Conservation (phyloP, 2,329 filamentous ascomycete species). For the Paecilomyces sp. region DNA sequence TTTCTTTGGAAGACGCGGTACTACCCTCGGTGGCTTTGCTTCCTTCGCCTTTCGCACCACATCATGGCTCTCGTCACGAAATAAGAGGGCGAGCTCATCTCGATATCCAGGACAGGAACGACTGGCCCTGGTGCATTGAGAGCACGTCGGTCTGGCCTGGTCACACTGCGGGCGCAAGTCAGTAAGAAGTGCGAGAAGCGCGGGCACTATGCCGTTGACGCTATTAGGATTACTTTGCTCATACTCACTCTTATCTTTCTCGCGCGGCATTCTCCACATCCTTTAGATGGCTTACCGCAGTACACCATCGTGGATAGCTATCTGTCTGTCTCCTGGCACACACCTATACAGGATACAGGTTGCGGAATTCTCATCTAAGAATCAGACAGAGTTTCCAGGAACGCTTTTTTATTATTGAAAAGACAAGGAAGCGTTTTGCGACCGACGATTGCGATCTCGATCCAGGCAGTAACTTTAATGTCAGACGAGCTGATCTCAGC, state of each 20-base stretch:
- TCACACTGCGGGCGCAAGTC: slow-evolving; percentile 46
- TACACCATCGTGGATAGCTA: slow-evolving; percentile 17
- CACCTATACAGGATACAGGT: no score
- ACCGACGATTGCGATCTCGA: no score
- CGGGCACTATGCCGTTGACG: background rate
- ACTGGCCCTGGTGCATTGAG: slow-evolving; percentile 54
- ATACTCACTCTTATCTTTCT: slow-evolving; percentile 21
- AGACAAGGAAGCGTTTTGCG: no score
- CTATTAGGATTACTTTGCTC: background rate
- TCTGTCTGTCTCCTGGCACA: no score
- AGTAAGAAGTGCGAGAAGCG: slow-evolving; percentile 1
- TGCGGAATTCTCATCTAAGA: no score
- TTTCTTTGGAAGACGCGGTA: background rate
- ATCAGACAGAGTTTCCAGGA: no score
- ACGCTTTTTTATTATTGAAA: no score
- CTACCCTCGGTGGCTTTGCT: slow-evolving; percentile 9
- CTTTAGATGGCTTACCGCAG: slow-evolving; percentile 25
- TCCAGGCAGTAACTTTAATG: no score
- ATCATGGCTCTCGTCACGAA: slow-evolving; percentile 59
- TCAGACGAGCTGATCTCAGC: no score
- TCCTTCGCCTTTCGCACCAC: slow-evolving; percentile 50
- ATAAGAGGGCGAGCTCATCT: slow-evolving; percentile 58
- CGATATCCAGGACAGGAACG: slow-evolving; percentile 58
- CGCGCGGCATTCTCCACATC: slow-evolving; percentile 26
- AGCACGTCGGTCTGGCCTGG: slow-evolving; percentile 53